phyloP scores from a whole-genome alignment of 2,329 filamentous ascomycete species.

The Rhynchosporium agropyri region DNA sequence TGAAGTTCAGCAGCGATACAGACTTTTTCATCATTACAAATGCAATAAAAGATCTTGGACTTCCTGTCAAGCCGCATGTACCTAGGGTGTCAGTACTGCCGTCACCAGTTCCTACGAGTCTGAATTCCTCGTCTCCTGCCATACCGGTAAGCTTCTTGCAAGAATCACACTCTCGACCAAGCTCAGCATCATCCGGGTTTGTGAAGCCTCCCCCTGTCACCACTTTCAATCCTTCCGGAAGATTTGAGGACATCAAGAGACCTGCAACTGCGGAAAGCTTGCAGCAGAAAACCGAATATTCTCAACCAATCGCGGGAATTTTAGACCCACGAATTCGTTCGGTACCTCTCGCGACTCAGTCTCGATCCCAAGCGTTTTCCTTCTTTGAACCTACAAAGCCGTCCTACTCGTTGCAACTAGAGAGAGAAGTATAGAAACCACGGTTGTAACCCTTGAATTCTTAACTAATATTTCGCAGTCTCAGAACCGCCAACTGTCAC shows the following conservation, averaged over 20 bases:
- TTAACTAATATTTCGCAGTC: background rate
- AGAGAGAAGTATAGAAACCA: constrained; percentile 2
- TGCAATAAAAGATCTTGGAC: constrained; percentile 41
- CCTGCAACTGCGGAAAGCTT: constrained; percentile 10
- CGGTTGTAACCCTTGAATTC: background rate
- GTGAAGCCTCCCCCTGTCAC: background rate
- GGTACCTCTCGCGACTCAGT: background rate
- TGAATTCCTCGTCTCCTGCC: background rate
- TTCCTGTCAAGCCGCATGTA: constrained; percentile 30
- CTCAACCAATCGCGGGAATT: background rate
- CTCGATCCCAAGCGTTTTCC: background rate
- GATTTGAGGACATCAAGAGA: background rate
- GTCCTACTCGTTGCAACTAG: background rate
- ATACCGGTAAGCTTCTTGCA: background rate
- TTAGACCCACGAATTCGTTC: background rate
- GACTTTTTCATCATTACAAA: constrained; percentile 42
- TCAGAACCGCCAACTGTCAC: background rate
- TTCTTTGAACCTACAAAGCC: background rate
- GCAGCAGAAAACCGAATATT: background rate
- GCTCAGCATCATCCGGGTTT: background rate
- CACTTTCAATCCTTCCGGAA: constrained; percentile 12
- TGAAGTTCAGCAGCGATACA: constrained; percentile 46
- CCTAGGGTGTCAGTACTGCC: background rate
- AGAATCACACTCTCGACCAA: background rate
- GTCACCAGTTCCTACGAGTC: background rate